Percentiles rank a stretch among this genome's conserved stretches.
Conservation (phyloP, 208 protist species). For the Angomonas ambiguus region DNA sequence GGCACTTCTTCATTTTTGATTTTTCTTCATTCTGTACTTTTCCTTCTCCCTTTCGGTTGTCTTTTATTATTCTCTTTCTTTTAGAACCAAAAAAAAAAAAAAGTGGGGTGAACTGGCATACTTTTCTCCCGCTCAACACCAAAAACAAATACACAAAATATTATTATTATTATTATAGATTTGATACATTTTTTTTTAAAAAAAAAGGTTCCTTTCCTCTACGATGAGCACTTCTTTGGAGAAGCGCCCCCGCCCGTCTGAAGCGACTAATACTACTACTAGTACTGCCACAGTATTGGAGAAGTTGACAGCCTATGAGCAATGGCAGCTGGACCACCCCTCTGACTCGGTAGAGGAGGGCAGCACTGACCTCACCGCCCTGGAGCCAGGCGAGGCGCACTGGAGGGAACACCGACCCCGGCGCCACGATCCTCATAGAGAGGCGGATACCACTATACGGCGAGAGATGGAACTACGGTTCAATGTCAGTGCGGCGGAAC, state of each 20-base stretch:
- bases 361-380: not conserved
- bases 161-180: conserved; percentile 1
- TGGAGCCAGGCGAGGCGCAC: not conserved
- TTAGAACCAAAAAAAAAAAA: conserved; percentile 16
- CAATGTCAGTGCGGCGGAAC: conserved; percentile 29
- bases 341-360: not conserved
- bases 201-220: not conserved
- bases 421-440: not conserved
- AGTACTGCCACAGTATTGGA: not conserved
- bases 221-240: conserved; percentile 24
- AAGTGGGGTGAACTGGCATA: not conserved
- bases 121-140: conserved; percentile 1
- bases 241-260: conserved; percentile 16
- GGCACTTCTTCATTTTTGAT: conserved; percentile 5
- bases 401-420: not conserved
- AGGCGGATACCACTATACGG: conserved; percentile 1
- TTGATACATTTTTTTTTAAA: not conserved
- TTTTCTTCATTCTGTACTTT: conserved; percentile 8
- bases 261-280: conserved; percentile 43
- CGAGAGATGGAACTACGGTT: conserved; percentile 21
- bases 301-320: not conserved
- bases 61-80: not conserved
- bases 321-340: not conserved
- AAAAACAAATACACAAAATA: conserved; percentile 11
- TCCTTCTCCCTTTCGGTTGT: not conserved